These are phyloP conservation scores for Petunia secreta DNA, from an alignment of 257 asterid species.

Conservation along the genomic window DNA sequence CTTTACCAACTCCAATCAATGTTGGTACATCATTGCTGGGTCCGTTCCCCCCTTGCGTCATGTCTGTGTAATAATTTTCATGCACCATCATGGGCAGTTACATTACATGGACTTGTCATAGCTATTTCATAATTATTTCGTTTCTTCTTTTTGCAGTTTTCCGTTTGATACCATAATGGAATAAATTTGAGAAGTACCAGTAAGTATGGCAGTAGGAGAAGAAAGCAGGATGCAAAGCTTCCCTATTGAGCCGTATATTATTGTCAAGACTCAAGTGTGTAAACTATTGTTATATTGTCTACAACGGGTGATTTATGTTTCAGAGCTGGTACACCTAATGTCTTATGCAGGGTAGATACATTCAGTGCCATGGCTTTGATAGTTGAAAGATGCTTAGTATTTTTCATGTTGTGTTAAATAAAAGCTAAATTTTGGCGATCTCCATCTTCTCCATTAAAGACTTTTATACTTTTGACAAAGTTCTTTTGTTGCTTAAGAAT, in stretches of 20 bases:
- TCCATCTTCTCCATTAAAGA: background rate
- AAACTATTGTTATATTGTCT: too few species aligned
- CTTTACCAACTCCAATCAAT: background rate
- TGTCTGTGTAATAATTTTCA: background rate
- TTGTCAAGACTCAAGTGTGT: too few species aligned
- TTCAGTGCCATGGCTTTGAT: constrained; percentile 13
- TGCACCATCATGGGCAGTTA: background rate
- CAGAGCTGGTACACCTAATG: too few species aligned
- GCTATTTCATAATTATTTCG: background rate
- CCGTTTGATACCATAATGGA: constrained; percentile 11
- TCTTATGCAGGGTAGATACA: background rate
- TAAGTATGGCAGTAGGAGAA: background rate
- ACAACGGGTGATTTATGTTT: too few species aligned
- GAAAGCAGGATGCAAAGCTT: constrained; percentile 19
- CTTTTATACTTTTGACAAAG: background rate
- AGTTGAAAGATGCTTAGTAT: constrained; percentile 8
- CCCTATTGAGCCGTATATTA: too few species aligned
- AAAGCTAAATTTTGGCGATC: background rate
- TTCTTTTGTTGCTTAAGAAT: background rate
- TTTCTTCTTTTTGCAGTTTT: constrained; percentile 1
- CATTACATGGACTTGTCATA: background rate
- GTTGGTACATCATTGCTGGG: background rate
- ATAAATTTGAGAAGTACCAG: constrained; percentile 19
- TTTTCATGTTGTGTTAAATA: background rate
- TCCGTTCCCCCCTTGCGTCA: background rate